phyloP scores from a whole-genome alignment of 169 alveolate species.

The Plasmodium inui region DNA sequence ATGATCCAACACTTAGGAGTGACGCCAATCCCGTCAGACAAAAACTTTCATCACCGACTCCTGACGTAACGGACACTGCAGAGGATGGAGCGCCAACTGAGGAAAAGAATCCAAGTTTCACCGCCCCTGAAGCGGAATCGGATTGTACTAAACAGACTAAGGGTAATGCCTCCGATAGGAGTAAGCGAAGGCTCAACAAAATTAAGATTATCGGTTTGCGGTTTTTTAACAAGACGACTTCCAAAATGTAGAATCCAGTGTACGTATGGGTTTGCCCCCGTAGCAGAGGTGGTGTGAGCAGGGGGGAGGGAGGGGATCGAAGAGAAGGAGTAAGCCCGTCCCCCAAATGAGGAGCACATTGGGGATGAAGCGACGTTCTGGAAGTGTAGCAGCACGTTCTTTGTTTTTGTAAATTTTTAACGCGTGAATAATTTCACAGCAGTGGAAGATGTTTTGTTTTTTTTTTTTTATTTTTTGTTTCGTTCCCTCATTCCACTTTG shows the following conservation, averaged over 20 bases:
- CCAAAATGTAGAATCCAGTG: background rate
- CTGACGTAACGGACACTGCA: background rate
- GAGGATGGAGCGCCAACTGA: background rate
- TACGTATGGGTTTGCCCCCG: background rate
- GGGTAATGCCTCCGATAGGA: background rate
- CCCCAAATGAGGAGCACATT: background rate
- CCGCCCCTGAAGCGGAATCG: background rate
- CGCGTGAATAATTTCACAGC: background rate
- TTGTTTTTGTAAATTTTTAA: background rate
- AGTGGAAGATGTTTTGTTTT: background rate
- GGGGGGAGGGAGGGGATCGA: background rate
- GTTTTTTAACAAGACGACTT: constrained; percentile 19
- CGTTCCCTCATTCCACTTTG: background rate
- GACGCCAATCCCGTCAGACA: background rate
- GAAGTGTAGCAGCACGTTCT: background rate
- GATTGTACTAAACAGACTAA: background rate
- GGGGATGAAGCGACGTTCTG: background rate
- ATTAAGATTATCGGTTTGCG: constrained; percentile 46
- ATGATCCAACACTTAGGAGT: background rate
- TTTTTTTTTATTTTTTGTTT: background rate
- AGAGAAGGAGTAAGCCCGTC: background rate
- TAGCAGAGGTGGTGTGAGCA: background rate
- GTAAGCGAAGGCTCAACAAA: constrained; percentile 22
- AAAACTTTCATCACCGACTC: background rate
- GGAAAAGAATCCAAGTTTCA: background rate